These are phyloP conservation scores for Aspergillus alliaceus DNA, from an alignment of 2,329 filamentous ascomycete genomes.

Conservation along the genomic window DNA sequence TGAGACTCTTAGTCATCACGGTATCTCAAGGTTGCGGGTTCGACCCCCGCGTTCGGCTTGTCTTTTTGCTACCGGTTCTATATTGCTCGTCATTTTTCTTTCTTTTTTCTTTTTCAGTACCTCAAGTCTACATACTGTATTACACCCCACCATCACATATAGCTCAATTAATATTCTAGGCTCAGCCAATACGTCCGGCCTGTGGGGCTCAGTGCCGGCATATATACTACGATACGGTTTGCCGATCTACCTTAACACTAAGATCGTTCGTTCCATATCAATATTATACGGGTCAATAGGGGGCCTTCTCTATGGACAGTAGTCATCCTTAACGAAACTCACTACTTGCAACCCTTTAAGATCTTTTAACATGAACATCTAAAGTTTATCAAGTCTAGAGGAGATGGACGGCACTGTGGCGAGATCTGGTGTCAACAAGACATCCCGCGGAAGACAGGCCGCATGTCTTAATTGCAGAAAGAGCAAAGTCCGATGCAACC, in stretches of 20 bases:
- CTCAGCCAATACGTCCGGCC: not conserved
- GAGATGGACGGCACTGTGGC: conserved; percentile 11
- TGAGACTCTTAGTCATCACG: conserved; percentile 46
- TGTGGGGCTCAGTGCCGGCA: not conserved
- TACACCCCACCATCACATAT: no score
- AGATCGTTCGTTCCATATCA: no score
- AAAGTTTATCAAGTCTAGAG: not conserved
- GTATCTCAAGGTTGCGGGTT: conserved; percentile 42
- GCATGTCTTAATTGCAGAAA: conserved; percentile 65
- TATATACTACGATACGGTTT: not conserved
- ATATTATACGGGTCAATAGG: not conserved
- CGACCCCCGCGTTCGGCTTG: conserved; percentile 43
- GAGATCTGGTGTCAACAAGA: conserved; percentile 4
- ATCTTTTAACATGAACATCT: not conserved
- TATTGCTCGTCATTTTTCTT: not conserved
- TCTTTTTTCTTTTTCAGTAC: no score
- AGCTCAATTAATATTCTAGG: no score
- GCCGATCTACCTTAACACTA: not conserved
- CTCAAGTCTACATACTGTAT: no score
- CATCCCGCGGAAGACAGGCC: conserved; percentile 37
- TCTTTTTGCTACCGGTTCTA: not conserved
- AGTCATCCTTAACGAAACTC: not conserved
- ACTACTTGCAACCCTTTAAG: not conserved
- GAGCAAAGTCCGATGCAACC: conserved; percentile 69
- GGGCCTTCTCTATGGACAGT: not conserved